Percentiles rank a stretch among this genome's conserved stretches.
Conservation (phyloP, 2,329 filamentous ascomycete genomes). For the Aspergillus ruber region DNA sequence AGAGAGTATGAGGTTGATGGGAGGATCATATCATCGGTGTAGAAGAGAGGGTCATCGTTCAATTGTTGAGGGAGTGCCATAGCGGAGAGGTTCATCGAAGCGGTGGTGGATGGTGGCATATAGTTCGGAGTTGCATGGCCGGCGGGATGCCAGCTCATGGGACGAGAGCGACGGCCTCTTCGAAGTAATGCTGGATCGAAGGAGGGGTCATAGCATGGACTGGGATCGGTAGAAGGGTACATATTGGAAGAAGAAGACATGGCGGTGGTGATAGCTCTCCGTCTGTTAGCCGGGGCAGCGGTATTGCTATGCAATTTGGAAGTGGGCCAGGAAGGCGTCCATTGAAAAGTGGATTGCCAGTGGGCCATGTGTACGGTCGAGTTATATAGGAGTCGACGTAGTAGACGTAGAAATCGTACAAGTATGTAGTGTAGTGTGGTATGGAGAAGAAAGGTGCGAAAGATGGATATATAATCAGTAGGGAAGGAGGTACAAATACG, state of each 20-base stretch:
- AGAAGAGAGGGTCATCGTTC: constrained; percentile 11
- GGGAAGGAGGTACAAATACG: no score
- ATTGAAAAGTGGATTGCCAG: no score
- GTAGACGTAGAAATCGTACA: no score
- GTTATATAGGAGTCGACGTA: no score
- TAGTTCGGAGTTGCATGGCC: constrained; percentile 18
- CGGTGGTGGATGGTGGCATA: constrained; percentile 8
- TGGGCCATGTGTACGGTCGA: no score
- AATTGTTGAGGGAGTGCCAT: constrained; percentile 15
- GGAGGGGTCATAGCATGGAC: constrained; percentile 31
- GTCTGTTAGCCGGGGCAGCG: background rate
- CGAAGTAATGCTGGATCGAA: constrained; percentile 39
- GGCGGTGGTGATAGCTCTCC: constrained; percentile 10
- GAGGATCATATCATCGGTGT: background rate
- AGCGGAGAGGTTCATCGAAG: constrained; percentile 12
- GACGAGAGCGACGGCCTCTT: constrained; percentile 43
- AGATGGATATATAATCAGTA: no score
- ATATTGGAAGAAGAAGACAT: constrained; percentile 42
- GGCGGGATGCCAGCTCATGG: constrained; percentile 72
- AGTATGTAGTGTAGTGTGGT: no score
- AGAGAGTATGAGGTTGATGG: constrained; percentile 12
- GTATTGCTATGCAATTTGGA: no score
- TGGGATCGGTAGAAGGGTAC: constrained; percentile 27
- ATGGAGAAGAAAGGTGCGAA: no score
- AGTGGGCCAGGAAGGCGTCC: no score